Conservation (phyloP, 257 asterid genomes). For the Forsythia suspensa region DNA sequence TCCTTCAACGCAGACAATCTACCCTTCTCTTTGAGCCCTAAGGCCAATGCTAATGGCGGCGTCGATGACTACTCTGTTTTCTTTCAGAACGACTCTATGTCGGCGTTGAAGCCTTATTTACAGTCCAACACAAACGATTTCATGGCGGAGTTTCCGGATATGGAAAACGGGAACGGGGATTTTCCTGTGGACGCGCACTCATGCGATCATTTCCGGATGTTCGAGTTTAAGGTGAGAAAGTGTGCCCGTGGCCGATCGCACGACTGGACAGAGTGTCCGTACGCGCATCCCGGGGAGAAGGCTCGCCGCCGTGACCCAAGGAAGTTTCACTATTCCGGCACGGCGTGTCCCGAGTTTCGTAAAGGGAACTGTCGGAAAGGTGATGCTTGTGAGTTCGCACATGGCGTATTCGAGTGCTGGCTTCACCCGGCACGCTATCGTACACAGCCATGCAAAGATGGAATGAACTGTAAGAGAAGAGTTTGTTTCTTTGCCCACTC, state of each 20-base stretch:
- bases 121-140: slow-evolving; percentile 52
- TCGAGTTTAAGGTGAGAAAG: slow-evolving; percentile 71
- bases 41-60: slow-evolving; percentile 24
- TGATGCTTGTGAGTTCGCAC: slow-evolving; percentile 75
- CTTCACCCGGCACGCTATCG: slow-evolving; percentile 88
- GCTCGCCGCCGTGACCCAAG: slow-evolving; percentile 91
- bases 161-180: slow-evolving; percentile 32
- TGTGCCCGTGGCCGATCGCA: slow-evolving; percentile 78
- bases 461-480: slow-evolving; percentile 54
- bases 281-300: slow-evolving; percentile 84
- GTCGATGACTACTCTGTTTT: slow-evolving; percentile 45
- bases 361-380: slow-evolving; percentile 63
- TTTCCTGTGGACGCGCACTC: slow-evolving; percentile 73
- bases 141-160: slow-evolving; percentile 29
- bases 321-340: slow-evolving; percentile 71
- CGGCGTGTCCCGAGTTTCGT: slow-evolving; percentile 78
- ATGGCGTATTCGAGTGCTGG: slow-evolving; percentile 92
- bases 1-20: slow-evolving; percentile 18
- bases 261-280: slow-evolving; percentile 96
- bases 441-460: slow-evolving; percentile 90
- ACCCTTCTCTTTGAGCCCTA: slow-evolving; percentile 37
- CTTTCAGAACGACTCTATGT: slow-evolving; percentile 35
- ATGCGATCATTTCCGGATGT: slow-evolving; percentile 85
- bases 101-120: slow-evolving; percentile 50
- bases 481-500: slow-evolving; percentile 95